These are phyloP conservation scores for Samsoniella hepiali DNA, from an alignment of 2,329 filamentous ascomycete species.

Conservation along the genomic window DNA sequence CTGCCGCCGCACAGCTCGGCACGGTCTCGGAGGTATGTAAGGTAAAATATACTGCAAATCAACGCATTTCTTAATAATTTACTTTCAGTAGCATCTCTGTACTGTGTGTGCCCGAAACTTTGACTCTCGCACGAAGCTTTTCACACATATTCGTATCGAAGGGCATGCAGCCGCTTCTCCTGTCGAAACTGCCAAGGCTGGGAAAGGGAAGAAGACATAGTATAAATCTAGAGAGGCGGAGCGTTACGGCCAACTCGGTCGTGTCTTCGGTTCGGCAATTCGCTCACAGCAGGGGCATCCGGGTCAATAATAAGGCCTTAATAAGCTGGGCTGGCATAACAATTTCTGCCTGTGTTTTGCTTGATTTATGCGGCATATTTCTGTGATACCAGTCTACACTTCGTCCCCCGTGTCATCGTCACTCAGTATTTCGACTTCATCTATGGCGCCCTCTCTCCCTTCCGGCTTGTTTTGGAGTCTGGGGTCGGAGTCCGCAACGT, in stretches of 20 bases:
- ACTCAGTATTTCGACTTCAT: slow-evolving; percentile 87
- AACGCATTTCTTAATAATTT: background rate
- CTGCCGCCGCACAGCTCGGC: slow-evolving; percentile 36
- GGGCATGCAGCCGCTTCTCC: slow-evolving; percentile 54
- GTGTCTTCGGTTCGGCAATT: background rate
- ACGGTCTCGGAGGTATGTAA: slow-evolving; percentile 31
- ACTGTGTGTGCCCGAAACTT: slow-evolving; percentile 45
- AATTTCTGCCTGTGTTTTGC: background rate
- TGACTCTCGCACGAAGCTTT: slow-evolving; percentile 66
- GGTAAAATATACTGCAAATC: background rate
- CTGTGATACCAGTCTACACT: background rate
- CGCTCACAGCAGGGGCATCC: background rate
- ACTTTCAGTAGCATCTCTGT: slow-evolving; percentile 38
- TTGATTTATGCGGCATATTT: background rate
- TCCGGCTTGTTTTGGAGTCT: slow-evolving; percentile 46
- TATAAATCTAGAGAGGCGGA: background rate
- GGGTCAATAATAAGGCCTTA: background rate
- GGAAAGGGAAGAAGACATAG: background rate
- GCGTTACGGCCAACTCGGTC: background rate
- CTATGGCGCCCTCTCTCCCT: slow-evolving; percentile 71
- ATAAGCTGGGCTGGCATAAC: background rate
- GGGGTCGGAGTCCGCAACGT: slow-evolving; percentile 71
- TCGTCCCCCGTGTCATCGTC: slow-evolving; percentile 50
- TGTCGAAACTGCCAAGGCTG: background rate
- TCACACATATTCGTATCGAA: slow-evolving; percentile 66